Base-by-base conservation (phyloP, 306 rosid genomes). In the Vigna radiata region DNA sequence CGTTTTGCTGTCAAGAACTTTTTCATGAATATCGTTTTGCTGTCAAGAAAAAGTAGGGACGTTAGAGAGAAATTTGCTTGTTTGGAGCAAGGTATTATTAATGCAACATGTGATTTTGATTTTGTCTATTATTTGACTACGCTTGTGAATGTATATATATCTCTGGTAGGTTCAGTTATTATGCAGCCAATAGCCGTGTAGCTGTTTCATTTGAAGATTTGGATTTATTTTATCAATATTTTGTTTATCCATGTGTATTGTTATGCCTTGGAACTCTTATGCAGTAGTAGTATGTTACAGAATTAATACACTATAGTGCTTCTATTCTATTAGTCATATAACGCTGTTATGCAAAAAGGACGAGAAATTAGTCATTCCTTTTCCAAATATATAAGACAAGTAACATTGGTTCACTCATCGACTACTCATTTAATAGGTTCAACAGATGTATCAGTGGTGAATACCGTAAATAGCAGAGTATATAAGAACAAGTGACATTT, bases 41-140 rank as follows among this genome's bases (percentile, higher is more conserved):
- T n/a, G n/a, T n/a, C n/a, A n/a, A 81, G 52, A 43, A 46, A 59
- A 70, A 70, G 68, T 82, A 70, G 73, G 68, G 78, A 49, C 4
- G 37, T 37, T 39, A 65, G 75, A 68, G 82, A 65, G 61, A 56
- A 53, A 47, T 60, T 77, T 82, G 67, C 78, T 77, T 83, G 79
- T 79, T 86, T 85, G 75, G n/a, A 83, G 74, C 18, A 75, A 74
- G 77, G 50, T 79, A 37, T 76, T 37, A 17, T 48, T 81, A n/a
- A 72, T 44, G 71, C 70, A 82, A 70, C 63, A 54, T 46, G 81
- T 59, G 72, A 52, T 76, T 49, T 77, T 59, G 46, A 70, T 78
- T 33, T 33, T 47, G 43, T 68, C 68, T 52, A 16, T 50, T 63
- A 44, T 74, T 81, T 63, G 70, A 62, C 64, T 77, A 55, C 48